Percentiles rank a stretch among this genome's conserved stretches.
Evolutionary conservation across 1,284 basidiomycete genomes (phyloP).

Genomic region (Baeospora myosura): DNA sequence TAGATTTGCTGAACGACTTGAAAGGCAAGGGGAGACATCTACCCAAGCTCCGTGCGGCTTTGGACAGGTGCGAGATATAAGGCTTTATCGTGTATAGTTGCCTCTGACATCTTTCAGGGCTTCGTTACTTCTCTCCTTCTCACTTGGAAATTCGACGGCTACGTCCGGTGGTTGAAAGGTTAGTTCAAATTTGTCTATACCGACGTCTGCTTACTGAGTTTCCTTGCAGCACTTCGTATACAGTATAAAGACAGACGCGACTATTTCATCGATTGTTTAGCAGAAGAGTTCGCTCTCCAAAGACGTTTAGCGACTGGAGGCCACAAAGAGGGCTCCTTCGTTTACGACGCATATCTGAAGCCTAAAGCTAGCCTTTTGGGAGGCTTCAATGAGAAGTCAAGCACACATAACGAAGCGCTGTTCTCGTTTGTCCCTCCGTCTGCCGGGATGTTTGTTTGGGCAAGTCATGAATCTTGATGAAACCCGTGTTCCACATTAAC

Average conservation of each 20-base stretch:
- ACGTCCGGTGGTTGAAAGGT: conserved; percentile 68
- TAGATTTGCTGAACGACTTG: conserved; percentile 66
- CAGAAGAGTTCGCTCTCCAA: conserved; percentile 44
- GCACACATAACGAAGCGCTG: conserved; percentile 25
- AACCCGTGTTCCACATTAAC: not conserved
- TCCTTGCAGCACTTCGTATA: conserved; percentile 36
- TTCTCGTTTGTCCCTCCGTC: conserved; percentile 69
- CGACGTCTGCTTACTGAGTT: not conserved
- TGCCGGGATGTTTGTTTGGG: conserved; percentile 67
- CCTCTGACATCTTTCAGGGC: conserved; percentile 29
- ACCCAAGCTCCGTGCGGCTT: conserved; percentile 74
- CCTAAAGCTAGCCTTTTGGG: conserved; percentile 14
- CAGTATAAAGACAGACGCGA: conserved; percentile 56
- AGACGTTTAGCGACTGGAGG: conserved; percentile 22
- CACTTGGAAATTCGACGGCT: conserved; percentile 66
- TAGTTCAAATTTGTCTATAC: conserved; percentile 5
- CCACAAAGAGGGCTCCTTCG: conserved; percentile 31
- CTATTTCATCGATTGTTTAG: conserved; percentile 50
- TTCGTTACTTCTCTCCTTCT: conserved; percentile 56
- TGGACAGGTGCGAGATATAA: conserved; percentile 36
- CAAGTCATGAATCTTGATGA: conserved; percentile 20
- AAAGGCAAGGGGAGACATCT: conserved; percentile 64
- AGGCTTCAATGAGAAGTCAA: conserved; percentile 33
- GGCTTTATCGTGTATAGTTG: not conserved
- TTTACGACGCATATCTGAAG: conserved; percentile 38